Evolutionary conservation across 805 yeast species (phyloP).

Genomic region (Priceomyces fermenticarens): DNA sequence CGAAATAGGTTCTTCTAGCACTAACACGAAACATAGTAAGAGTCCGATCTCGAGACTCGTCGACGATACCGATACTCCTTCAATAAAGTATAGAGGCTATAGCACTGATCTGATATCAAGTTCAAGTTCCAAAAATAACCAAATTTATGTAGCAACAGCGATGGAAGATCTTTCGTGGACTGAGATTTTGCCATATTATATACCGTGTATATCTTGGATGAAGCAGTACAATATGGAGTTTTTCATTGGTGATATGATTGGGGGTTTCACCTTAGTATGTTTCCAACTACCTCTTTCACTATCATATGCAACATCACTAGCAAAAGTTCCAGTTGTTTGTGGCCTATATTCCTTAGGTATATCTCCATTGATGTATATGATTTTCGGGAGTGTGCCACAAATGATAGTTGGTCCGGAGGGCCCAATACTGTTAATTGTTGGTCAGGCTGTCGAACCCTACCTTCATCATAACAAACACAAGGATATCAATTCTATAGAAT

Average conservation of each 20-base stretch:
- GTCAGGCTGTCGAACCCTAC: slow-evolving; percentile 44
- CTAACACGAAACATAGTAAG: background rate
- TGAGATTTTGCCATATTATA: slow-evolving; percentile 52
- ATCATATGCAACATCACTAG: slow-evolving; percentile 40
- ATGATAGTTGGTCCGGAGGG: slow-evolving; percentile 48
- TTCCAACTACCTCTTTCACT: slow-evolving; percentile 84
- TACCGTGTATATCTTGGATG: slow-evolving; percentile 71
- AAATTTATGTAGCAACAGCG: background rate
- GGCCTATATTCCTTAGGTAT: slow-evolving; percentile 39
- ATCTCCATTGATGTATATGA: slow-evolving; percentile 37
- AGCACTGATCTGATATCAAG: background rate
- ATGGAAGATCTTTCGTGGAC: slow-evolving; percentile 24
- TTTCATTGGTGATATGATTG: slow-evolving; percentile 63
- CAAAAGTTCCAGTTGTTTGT: slow-evolving; percentile 40
- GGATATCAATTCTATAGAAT: slow-evolving; percentile 41
- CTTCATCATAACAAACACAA: slow-evolving; percentile 36
- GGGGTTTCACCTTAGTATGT: slow-evolving; percentile 85
- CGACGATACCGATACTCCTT: slow-evolving; percentile 1
- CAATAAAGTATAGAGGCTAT: slow-evolving; percentile 2
- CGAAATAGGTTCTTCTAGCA: background rate
- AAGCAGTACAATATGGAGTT: slow-evolving; percentile 41
- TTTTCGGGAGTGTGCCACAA: slow-evolving; percentile 45
- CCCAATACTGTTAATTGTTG: slow-evolving; percentile 44
- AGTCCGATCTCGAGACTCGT: background rate
- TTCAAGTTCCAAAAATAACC: background rate